Percentiles rank a stretch among this genome's conserved stretches.
Conservation (phyloP, 192 early-diverging fungal genomes). For the Coemansia sp. region DNA sequence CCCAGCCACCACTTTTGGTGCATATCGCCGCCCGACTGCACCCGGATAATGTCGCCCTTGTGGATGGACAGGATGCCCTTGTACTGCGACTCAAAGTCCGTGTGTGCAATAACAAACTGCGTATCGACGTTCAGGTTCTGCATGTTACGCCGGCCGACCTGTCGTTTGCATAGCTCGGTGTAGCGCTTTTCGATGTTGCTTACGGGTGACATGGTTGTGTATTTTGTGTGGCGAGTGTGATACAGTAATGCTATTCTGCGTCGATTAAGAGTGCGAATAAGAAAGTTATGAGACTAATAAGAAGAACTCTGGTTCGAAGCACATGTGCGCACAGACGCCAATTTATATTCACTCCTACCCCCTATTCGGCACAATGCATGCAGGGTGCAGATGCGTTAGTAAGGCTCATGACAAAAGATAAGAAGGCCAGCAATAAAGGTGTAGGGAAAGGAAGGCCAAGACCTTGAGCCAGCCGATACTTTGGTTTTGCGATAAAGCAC, state of each 20-base stretch:
- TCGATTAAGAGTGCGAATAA: no score
- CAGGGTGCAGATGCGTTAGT: neutral
- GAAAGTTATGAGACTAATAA: neutral
- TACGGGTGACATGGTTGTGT: neutral
- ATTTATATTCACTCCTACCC: no score
- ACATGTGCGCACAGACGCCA: neutral
- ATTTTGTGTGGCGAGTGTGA: no score
- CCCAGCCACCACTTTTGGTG: conserved; percentile 43
- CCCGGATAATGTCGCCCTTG: conserved; percentile 39
- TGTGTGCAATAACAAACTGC: conserved; percentile 35
- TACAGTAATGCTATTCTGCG: no score
- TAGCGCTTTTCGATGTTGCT: conserved; percentile 1
- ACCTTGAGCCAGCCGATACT: neutral
- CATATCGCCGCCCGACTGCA: conserved; percentile 17
- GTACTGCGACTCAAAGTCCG: conserved; percentile 32
- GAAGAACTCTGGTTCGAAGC: neutral
- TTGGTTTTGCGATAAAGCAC: neutral
- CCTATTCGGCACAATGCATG: neutral
- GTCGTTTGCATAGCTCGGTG: neutral
- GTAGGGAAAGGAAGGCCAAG: neutral
- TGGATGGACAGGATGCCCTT: conserved; percentile 34
- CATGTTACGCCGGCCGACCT: conserved; percentile 9
- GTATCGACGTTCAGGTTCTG: conserved; percentile 31
- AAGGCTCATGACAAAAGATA: neutral
- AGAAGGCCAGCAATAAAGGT: neutral